Evolutionary conservation across 2,329 filamentous ascomycete species (phyloP), one percentile per base, ranked within the genome.

Genomic region (Aspergillus unguis): DNA sequence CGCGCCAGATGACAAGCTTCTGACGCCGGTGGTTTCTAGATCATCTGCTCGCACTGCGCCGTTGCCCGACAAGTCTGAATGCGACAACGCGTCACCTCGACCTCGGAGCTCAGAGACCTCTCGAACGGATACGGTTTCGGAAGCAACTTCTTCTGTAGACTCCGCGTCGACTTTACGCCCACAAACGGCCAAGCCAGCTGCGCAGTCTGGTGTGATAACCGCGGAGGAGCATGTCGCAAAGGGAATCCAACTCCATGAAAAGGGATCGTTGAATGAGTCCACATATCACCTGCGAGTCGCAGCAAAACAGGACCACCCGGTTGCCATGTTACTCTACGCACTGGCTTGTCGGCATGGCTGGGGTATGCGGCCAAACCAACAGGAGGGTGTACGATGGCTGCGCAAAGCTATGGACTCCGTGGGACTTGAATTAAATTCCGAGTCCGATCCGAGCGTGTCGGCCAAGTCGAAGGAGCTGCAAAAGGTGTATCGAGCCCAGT

Each of bases 211-310:
- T 1, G 58, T 60, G 2, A 57, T 75, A 17, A 69, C 71, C 2
- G 69, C 90, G 0, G 92, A 97, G 60, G 88, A 97, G 54, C 92
- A 99, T 68, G 83, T 97, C 42, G 81, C 87, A 28, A 94, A 92
- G 73, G 94, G 90, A 6, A 94, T 99, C 52, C 85, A 90, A 56
- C 86, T 90, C 54, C 94, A 99, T 66, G 90, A 96, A 68, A 85
- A 86, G 43, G 92, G 92, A 17, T 86, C 88, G 8, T 77, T 96
- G 29, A 91, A 92, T 58, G 92, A 97, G 71, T 97, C 92, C 0
- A 97, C 94, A 0, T 99, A 97, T 67, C 94, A 99, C 68, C 80
- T 99, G 41, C 87, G 94, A 32, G 83, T 95, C 54, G 94, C 94
- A 3, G 92, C 94, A 1, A 85, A 86, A 62, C 86, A 89, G 52